Evolutionary conservation across 371 early-diverging fungal genomes (phyloP), one percentile per base, ranked within the genome.

Genomic region (Mucor mucedo): DNA sequence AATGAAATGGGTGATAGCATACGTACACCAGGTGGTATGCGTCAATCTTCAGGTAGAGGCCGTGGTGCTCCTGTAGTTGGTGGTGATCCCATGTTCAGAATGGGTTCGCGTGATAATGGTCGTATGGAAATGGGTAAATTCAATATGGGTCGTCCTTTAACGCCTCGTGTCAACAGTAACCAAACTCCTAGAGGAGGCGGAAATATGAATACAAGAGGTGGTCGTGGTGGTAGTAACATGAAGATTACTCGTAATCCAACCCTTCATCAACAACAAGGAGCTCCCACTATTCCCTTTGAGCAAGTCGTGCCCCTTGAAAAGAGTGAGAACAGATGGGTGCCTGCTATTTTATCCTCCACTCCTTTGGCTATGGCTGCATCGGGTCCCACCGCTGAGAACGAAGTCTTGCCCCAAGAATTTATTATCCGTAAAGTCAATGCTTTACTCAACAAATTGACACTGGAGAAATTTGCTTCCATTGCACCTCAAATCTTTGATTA

Each of bases 391-490:
- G 53, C 47, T 45, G 72, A 73, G 21, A 77, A 78, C 55, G 89
- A 82, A 21, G 59, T 83, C 1, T 77, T 83, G 54, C 58, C 80
- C 0, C 74, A 84, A 58, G 93, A 91, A 45, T 63, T 84, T 16
- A 84, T 92, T 39, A 77, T 82, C 58, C 89, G 93, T 52, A 91
- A 93, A 82, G 89, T 92, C 53, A 94, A 92, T 78, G 86, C 89
- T 58, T 78, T 96, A 16, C 82, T 98, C 49, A 97, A 98, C 87
- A 98, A 97, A 84, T 79, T 98, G 48, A 96, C 99, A 4, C 71
- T 92, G 4, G 98, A 98, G 67, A 95, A 92, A 76, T 98, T 97
- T 73, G 94, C 92, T 49, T 72, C 82, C 10, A 89, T 98, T 35
- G 84, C 93, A 2, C 78, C 76, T 53, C 90, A 97, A 76, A 91